Conservation (phyloP, 805 yeast genomes). For the Myxozyma vanderwaltii region DNA sequence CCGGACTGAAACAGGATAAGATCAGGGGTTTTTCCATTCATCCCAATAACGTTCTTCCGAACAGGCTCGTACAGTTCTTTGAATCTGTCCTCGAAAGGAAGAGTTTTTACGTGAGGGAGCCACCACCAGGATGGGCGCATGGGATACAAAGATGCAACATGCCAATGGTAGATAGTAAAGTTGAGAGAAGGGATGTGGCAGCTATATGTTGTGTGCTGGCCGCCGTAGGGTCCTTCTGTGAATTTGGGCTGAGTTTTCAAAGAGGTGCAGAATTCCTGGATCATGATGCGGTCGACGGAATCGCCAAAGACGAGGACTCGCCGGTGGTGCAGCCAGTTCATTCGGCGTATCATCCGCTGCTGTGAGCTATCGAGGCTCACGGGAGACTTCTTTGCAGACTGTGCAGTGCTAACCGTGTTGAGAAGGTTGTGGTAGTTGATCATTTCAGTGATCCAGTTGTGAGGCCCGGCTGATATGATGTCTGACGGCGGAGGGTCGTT, state of each 20-base stretch:
- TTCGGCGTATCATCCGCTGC: slow-evolving; percentile 10
- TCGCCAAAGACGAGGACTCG: slow-evolving; percentile 29
- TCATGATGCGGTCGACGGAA: slow-evolving; percentile 30
- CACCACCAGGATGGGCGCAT: slow-evolving; percentile 32
- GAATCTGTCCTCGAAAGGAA: slow-evolving; percentile 29
- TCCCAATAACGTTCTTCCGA: slow-evolving; percentile 5
- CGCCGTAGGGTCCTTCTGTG: slow-evolving; percentile 7
- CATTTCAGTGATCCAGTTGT: slow-evolving; percentile 17
- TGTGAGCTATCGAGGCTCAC: neutral
- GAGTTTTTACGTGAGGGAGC: slow-evolving; percentile 18
- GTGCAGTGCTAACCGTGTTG: neutral
- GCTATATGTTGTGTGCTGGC: slow-evolving; percentile 24
- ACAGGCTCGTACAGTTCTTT: slow-evolving; percentile 13
- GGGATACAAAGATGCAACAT: slow-evolving; percentile 23
- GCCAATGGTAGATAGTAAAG: slow-evolving; percentile 31
- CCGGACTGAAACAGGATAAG: slow-evolving; percentile 17
- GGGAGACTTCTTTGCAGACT: neutral
- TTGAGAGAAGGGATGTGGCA: slow-evolving; percentile 17
- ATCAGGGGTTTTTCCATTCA: slow-evolving; percentile 19
- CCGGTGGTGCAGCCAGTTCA: slow-evolving; percentile 27
- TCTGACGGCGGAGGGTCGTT: slow-evolving; percentile 13
- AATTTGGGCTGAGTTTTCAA: neutral
- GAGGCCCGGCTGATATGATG: slow-evolving; percentile 12
- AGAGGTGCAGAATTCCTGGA: slow-evolving; percentile 19
- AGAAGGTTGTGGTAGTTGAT: slow-evolving; percentile 5